Base-by-base conservation (phyloP, 805 yeast species). In the Sporopachydermia quercuum region DNA sequence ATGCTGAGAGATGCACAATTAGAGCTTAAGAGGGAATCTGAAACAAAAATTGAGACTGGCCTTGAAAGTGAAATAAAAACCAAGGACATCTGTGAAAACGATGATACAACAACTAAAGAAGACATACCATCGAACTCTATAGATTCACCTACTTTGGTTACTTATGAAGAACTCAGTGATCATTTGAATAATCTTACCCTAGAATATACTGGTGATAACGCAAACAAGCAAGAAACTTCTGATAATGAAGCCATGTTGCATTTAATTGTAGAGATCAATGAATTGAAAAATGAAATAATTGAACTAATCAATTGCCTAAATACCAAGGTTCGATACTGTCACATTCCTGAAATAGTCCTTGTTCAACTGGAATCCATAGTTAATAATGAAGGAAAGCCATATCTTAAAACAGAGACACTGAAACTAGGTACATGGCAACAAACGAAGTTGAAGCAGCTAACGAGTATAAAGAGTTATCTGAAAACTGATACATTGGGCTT, bases 391-490 rank as follows among this genome's bases (percentile, higher is more conserved):
- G 70, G 68, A 1, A 45, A 50, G 5, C 56, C 63, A 2, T 60
- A 62, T 40, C 60, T 72, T 4, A 55, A 59, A 16, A 57, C 63
- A 4, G 46, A 48, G 1, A 62, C 63, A 0, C 45, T 72, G 11
- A 62, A 63, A 39, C 63, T 62, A 17, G 75, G 75, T 0, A 49
- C 71, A 8, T 72, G 78, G 78, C 55, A 58, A 40, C 67, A 67
- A 23, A 55, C 66, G 16, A 57, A 59, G 18, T 46, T 72, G 18
- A 68, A 67, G 33, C 57, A 66, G n/a, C n/a, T n/a, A n/a, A n/a
- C n/a, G 40, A 43, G 53, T 35, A 62, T 70, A 3, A 52, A 61
- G 3, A 51, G 54, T 2, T 47, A 64, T 1, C 43, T 45, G 14
- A 50, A 52, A 16, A 37, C 42, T 4, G 41, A 44, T 2, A 54